Base-by-base conservation (phyloP, 306 rosid genomes). In the Cucurbita argyrosperma region DNA sequence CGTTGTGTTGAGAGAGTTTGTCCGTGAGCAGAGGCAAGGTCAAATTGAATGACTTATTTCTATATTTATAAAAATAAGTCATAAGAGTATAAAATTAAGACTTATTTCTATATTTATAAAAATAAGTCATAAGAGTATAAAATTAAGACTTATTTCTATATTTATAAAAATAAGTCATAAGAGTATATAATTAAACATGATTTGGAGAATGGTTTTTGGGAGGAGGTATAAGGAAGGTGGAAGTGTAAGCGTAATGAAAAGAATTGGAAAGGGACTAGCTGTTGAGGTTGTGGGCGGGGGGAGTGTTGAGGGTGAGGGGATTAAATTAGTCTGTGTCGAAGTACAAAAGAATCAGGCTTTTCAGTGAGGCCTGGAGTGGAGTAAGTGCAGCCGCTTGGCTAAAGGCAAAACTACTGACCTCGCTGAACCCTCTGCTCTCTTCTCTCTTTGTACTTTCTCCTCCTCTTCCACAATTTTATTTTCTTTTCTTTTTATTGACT, bases 321-420 rank as follows among this genome's bases (percentile, higher is more conserved):
- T 47, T 30, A 65, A 65, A 45, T 18, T 42, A 5, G 76, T 52
- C 78, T 57, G 56, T 42, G 23, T 49, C 45, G 60, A 66, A 59
- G 74, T 68, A 74, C 79, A 74, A 60, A 50, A 13, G 59, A 26
- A 23, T 4, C 82, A 77, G 81, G 76, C 79, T 81, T 65, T 80
- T 78, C 79, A 57, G 81, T 26, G 59, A 69, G 59, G 58, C 30
- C 72, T 64, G 72, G 72, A 40, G 52, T 64, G 71, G 73, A 67
- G 71, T 18, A 67, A 67, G 55, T 62, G 45, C 51, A 77, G 80
- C 75, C 21, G 74, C 74, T 47, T 45, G 61, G 76, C 70, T 59
- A 55, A 70, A 70, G 45, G 45, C 57, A 69, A 69, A 69, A 69
- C 14, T 50, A 47, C 72, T 59, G 80, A 77, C 72, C 21, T 59